Evolutionary conservation across 1,139 yeast species (phyloP), one percentile per base, ranked within the genome.

Genomic region (Scheffersomyces segobiensis): DNA sequence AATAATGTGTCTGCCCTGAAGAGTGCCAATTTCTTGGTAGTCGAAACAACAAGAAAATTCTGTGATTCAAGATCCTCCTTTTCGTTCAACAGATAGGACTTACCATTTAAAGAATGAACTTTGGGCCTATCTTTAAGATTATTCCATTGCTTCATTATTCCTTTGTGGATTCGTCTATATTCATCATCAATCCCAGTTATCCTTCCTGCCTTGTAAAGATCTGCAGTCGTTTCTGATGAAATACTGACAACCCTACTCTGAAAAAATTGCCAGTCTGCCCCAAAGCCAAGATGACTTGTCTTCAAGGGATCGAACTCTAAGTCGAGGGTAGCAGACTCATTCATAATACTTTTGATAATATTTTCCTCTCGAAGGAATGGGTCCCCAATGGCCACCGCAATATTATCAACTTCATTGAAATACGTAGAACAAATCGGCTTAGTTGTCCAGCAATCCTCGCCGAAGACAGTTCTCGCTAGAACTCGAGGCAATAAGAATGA

Each of bases 391-490:
- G 86, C 76, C 17, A 81, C 82, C 21, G 72, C 67, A 2, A 87
- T 62, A 1, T 84, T 78, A 26, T 73, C 71, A 1, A 88, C 91
- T 17, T 74, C 74, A 58, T 78, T 76, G 71, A 88, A 88, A 61
- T 72, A 77, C 5, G 63, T 62, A 0, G 76, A 69, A 17, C 70
- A 66, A 1, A 87, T 68, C 1, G 78, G 76, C 53, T 75, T 76
- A 14, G 80, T 71, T 1, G 89, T 80, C 91, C 92, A 87, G 55
- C 84, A 85, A 60, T 80, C 83, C 53, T 85, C 87, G 5, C 72
- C 73, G 39, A 86, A 63, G 14, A 78, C 63, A 0, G 78, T 66
- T 53, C 82, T 56, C 7, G 67, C 62, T 1, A 62, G 62, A 1
- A 78, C 76, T 3, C 53, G 56, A 4, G 81, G 78, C 2, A 59